phyloP scores from a whole-genome alignment of 2,329 filamentous ascomycete genomes.

The Capronia epimyces region DNA sequence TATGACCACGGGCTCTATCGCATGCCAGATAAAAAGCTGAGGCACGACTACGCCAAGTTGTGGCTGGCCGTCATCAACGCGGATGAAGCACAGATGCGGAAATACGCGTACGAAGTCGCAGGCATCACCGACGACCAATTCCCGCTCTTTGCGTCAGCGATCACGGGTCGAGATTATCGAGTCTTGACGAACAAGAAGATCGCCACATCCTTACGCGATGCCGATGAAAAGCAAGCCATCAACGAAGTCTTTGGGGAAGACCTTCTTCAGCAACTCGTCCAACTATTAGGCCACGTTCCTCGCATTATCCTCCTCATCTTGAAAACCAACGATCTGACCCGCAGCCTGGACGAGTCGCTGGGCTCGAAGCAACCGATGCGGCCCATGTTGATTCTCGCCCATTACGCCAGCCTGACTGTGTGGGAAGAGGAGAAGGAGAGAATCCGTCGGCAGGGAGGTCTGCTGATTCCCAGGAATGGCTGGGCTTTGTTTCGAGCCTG shows the following conservation, averaged over 20 bases:
- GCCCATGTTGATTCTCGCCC: conserved; percentile 60
- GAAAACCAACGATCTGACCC: conserved; percentile 95
- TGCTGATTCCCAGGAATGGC: conserved; percentile 51
- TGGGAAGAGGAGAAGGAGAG: conserved; percentile 56
- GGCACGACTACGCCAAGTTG: conserved; percentile 87
- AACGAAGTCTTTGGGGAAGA: conserved; percentile 78
- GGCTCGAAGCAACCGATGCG: conserved; percentile 54
- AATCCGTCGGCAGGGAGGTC: conserved; percentile 44
- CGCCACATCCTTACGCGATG: conserved; percentile 52
- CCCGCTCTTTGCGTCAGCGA: conserved; percentile 89
- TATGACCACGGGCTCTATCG: conserved; percentile 98
- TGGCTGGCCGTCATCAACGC: conserved; percentile 94
- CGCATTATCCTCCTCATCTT: conserved; percentile 89
- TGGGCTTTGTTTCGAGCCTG: conserved; percentile 49
- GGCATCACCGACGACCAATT: conserved; percentile 86
- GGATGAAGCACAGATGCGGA: conserved; percentile 78
- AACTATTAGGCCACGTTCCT: conserved; percentile 81
- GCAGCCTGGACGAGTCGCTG: conserved; percentile 80
- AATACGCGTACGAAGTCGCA: conserved; percentile 82
- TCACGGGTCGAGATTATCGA: conserved; percentile 86
- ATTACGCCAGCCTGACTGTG: conserved; percentile 58
- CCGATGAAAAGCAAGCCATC: conserved; percentile 80
- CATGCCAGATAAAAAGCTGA: conserved; percentile 72
- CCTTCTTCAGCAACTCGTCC: conserved; percentile 79
- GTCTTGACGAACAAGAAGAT: conserved; percentile 60